Percentiles rank a stretch among this genome's conserved stretches.
These are phyloP conservation scores for Penicillium sp. DNA, from an alignment of 2,329 filamentous ascomycete species.

Conservation along the genomic window DNA sequence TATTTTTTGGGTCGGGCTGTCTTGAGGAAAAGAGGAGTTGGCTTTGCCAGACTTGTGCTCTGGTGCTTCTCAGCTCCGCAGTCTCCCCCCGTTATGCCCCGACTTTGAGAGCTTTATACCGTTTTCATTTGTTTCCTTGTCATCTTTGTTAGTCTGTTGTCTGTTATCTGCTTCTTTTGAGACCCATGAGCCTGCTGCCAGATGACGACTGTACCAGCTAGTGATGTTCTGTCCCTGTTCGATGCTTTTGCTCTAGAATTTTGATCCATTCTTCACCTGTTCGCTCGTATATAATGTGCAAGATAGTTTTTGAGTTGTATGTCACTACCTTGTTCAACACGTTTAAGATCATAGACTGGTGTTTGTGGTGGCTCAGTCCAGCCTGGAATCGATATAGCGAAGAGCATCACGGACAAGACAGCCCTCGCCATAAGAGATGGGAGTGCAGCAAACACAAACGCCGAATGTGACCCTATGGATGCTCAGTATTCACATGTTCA, in stretches of 20 bases:
- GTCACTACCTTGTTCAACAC: too few relatives aligned
- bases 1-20: background rate
- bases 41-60: background rate
- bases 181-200: slow-evolving; percentile 5
- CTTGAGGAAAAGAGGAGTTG: slow-evolving; percentile 5
- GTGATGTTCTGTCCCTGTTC: slow-evolving; percentile 21
- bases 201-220: slow-evolving; percentile 25
- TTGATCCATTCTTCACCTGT: background rate
- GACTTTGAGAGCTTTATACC: slow-evolving; percentile 30
- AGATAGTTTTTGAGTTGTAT: background rate
- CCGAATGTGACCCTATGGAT: too few relatives aligned
- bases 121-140: slow-evolving; percentile 12
- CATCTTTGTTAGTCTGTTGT: slow-evolving; percentile 14
- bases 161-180: slow-evolving; percentile 7
- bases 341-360: background rate
- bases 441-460: too few relatives aligned
- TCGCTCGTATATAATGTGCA: background rate
- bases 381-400: too few relatives aligned
- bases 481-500: too few relatives aligned
- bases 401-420: too few relatives aligned
- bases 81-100: slow-evolving; percentile 2
- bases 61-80: slow-evolving; percentile 2
- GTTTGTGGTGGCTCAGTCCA: background rate
- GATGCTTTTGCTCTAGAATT: slow-evolving; percentile 16
- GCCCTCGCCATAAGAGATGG: too few relatives aligned